phyloP scores from a whole-genome alignment of 371 early-diverging fungal species.

The Spraguea lophii region DNA sequence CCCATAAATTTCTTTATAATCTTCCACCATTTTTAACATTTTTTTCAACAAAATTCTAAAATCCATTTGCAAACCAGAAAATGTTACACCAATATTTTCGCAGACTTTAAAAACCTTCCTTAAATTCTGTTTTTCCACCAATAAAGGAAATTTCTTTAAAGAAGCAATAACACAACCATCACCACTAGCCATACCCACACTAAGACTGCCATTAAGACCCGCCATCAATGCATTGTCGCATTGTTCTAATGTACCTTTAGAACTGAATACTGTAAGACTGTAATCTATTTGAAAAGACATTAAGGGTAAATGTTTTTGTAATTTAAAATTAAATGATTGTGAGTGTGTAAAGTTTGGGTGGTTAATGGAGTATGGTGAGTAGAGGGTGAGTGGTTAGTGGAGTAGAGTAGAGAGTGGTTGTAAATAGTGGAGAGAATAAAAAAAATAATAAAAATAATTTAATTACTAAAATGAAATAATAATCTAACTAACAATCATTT shows the following conservation, averaged over 20 bases:
- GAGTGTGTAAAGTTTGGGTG: no score
- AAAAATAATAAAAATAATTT: no score
- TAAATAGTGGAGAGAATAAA: no score
- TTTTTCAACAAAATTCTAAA: conserved; percentile 31
- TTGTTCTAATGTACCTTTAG: conserved; percentile 42
- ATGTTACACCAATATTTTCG: conserved; percentile 36
- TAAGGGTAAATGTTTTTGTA: not conserved
- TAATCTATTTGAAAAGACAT: conserved; percentile 42
- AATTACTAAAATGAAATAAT: no score
- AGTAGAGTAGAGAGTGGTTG: no score
- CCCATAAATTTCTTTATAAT: conserved; percentile 40
- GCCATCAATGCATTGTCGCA: conserved; percentile 46
- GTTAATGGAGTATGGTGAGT: no score
- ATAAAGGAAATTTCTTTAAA: conserved; percentile 28
- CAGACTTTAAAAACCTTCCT: conserved; percentile 39
- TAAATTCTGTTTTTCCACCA: conserved; percentile 27
- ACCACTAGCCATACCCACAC: conserved; percentile 25
- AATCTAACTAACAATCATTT: no score
- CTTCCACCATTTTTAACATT: conserved; percentile 34
- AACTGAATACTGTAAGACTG: conserved; percentile 38
- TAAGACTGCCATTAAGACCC: conserved; percentile 32
- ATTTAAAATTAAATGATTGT: not conserved
- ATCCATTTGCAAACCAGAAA: conserved; percentile 43
- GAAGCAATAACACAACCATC: conserved; percentile 42
- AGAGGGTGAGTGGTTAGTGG: no score